phyloP scores from a whole-genome alignment of 805 yeast genomes.

The Monosporozyma servazzii region DNA sequence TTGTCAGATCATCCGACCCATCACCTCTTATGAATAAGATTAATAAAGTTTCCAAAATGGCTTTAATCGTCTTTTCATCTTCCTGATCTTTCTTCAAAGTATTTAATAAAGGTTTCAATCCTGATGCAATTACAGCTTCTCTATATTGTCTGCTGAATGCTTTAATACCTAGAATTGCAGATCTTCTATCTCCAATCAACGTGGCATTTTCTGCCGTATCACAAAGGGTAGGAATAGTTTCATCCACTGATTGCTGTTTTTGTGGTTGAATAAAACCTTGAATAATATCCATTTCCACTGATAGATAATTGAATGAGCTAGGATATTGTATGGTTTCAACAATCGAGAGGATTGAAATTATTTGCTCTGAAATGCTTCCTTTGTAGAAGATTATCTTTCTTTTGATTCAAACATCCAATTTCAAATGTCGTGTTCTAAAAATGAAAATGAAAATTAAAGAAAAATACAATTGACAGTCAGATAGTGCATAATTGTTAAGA shows the following conservation, averaged over 20 bases:
- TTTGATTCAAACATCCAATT: background rate
- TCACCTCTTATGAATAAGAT: constrained; percentile 70
- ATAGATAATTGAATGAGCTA: background rate
- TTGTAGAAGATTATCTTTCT: background rate
- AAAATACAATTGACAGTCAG: background rate
- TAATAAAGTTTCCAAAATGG: constrained; percentile 75
- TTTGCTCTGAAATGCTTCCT: background rate
- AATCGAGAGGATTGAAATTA: background rate
- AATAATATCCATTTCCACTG: constrained; percentile 30
- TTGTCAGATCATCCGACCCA: constrained; percentile 50
- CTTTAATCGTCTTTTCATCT: constrained; percentile 67
- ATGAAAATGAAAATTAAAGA: background rate
- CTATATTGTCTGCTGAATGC: constrained; percentile 82
- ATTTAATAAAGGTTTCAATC: constrained; percentile 60
- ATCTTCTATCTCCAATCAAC: constrained; percentile 73
- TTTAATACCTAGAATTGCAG: constrained; percentile 83
- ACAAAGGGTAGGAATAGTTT: constrained; percentile 79
- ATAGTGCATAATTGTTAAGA: background rate
- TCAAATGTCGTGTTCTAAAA: background rate
- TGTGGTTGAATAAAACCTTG: constrained; percentile 33
- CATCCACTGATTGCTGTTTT: constrained; percentile 55
- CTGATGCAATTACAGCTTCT: constrained; percentile 84
- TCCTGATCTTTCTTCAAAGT: constrained; percentile 56
- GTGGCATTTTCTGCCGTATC: constrained; percentile 81
- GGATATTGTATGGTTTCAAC: background rate